A percentile compares a stretch with the other conserved stretches of the same genome.
These are phyloP conservation scores for Colletotrichum magnum DNA, from an alignment of 2,329 filamentous ascomycete species.

Conservation along the genomic window DNA sequence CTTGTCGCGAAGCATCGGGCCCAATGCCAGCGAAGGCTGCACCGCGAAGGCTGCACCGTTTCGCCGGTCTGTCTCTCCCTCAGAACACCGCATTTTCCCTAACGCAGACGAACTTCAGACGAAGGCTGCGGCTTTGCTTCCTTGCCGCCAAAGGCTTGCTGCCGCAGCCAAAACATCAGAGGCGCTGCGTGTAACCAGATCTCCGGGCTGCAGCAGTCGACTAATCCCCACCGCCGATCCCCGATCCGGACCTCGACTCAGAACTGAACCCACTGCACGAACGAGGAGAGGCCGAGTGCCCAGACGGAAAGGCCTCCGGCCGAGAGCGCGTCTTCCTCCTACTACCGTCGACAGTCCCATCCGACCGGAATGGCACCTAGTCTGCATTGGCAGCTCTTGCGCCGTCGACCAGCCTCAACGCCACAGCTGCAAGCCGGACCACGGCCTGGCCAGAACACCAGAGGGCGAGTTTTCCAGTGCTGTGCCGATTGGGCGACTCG, in stretches of 20 bases:
- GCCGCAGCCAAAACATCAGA: neutral
- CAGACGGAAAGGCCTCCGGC: neutral
- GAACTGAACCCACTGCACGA: neutral
- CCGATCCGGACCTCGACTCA: conserved; percentile 10
- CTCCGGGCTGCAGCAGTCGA: neutral
- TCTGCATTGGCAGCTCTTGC: neutral
- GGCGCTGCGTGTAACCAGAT: neutral
- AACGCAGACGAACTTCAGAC: neutral
- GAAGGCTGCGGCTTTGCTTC: neutral
- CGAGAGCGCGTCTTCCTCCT: neutral
- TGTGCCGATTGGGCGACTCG: neutral
- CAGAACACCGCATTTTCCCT: too few species aligned
- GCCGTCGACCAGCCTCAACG: conserved; percentile 10
- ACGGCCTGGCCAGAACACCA: neutral
- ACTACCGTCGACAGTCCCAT: too few species aligned
- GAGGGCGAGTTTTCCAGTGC: neutral
- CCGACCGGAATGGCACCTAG: conserved; percentile 18
- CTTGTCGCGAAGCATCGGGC: too few species aligned
- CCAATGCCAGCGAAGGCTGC: too few species aligned
- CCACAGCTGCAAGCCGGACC: neutral
- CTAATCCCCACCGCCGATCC: neutral
- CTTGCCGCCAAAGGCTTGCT: neutral
- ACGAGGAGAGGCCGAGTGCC: too few species aligned
- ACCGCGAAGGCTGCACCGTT: too few species aligned
- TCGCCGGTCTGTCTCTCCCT: too few species aligned